Percentiles rank a stretch among this genome's conserved stretches.
phyloP scores from a whole-genome alignment of 176 grass and related monocot genomes.

The Avena atlantica region DNA sequence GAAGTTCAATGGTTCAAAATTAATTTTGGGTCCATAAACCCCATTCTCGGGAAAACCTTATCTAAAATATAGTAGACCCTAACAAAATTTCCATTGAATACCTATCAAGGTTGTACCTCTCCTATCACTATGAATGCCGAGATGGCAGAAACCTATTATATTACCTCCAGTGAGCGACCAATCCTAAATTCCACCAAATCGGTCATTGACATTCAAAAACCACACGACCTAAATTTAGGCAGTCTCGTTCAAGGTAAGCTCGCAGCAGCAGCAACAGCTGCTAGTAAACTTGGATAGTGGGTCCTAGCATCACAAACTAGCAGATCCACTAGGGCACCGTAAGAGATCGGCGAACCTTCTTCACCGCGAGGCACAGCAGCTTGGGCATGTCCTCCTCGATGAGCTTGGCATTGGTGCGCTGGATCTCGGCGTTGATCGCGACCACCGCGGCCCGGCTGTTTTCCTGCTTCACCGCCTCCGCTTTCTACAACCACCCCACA shows the following conservation, averaged over 20 bases:
- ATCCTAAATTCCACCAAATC: neutral
- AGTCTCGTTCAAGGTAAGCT: neutral
- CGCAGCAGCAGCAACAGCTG: neutral
- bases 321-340: constrained; percentile 42
- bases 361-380: constrained; percentile 84
- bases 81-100: constrained; percentile 14
- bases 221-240: constrained; percentile 41
- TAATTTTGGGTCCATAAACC: neutral
- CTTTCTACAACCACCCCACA: constrained; percentile 63
- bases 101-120: neutral
- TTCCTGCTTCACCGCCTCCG: constrained; percentile 72
- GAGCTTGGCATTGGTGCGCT: constrained; percentile 79
- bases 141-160: constrained; percentile 9
- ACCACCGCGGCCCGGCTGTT: constrained; percentile 82
- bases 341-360: constrained; percentile 60
- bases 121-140: neutral
- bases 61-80: neutral
- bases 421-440: constrained; percentile 91
- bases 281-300: neutral
- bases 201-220: neutral
- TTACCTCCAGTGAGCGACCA: neutral
- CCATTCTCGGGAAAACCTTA: neutral
- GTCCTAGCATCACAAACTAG: neutral
- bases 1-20: neutral
- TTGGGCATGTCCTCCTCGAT: constrained; percentile 91